A percentile compares a stretch with the other conserved stretches of the same genome.
Conservation (phyloP, 2,329 filamentous ascomycete genomes). For the Scedosporium apiospermum region DNA sequence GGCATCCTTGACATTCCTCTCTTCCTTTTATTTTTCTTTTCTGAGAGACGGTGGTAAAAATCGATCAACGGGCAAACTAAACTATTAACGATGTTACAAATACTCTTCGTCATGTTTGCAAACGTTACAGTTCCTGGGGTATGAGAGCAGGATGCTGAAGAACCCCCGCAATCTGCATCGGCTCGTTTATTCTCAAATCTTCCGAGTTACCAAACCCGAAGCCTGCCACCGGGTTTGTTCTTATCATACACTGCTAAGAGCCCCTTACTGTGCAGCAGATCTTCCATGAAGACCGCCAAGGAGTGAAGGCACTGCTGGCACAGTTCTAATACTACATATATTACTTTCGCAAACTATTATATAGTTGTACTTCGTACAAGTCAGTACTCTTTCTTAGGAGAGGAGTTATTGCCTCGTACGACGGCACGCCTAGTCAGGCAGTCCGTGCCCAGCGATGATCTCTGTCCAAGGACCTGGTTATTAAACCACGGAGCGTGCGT, state of each 20-base stretch:
- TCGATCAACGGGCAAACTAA: not conserved
- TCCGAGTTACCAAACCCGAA: not conserved
- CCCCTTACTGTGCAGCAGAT: not conserved
- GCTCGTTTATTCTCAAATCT: not conserved
- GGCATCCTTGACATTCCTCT: not conserved
- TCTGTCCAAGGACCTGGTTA: not conserved
- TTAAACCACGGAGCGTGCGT: not conserved
- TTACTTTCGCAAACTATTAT: not conserved
- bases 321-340: no score
- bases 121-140: not conserved
- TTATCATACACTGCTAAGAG: not conserved
- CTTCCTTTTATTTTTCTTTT: not conserved
- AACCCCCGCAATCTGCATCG: not conserved
- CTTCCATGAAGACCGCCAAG: not conserved
- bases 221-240: not conserved
- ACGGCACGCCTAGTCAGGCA: not conserved
- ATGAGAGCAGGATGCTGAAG: not conserved
- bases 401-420: not conserved
- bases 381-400: not conserved
- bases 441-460: not conserved
- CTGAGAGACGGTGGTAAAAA: not conserved
- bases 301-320: no score
- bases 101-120: not conserved
- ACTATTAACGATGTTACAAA: not conserved
- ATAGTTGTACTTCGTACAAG: not conserved